Evolutionary conservation across 2,329 filamentous ascomycete genomes (phyloP).

Genomic region (Didymella lethalis): DNA sequence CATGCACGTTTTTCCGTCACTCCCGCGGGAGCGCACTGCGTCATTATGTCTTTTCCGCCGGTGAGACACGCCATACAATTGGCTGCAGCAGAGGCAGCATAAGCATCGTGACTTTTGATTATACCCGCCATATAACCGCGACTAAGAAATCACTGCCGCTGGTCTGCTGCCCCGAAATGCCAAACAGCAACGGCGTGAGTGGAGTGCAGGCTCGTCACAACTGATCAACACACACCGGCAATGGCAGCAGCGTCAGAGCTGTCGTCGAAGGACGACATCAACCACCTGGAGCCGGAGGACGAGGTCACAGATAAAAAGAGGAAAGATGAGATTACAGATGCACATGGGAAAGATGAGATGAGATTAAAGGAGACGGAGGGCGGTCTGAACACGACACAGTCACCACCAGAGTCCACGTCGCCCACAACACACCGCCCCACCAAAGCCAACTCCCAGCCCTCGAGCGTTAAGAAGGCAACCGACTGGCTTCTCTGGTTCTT

Average conservation of each 20-base stretch:
- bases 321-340: constrained; percentile 2
- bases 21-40: constrained; percentile 12
- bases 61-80: background rate
- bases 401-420: background rate
- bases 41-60: constrained; percentile 18
- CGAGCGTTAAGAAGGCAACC: constrained; percentile 20
- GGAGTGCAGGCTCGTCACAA: background rate
- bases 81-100: constrained; percentile 1
- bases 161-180: background rate
- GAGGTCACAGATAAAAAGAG: constrained; percentile 1
- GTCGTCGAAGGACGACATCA: constrained; percentile 5
- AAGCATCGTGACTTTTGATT: constrained; percentile 6
- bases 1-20: constrained; percentile 10
- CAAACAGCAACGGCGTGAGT: background rate
- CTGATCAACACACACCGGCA: background rate
- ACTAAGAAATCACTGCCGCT: background rate
- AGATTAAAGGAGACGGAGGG: constrained; percentile 5
- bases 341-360: background rate
- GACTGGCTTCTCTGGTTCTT: constrained; percentile 50
- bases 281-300: background rate
- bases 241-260: constrained; percentile 8
- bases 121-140: constrained; percentile 20
- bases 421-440: background rate
- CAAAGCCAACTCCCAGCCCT: background rate
- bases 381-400: background rate